These are phyloP conservation scores for Medakamo hakoo DNA, from an alignment of 139 green algal species.

Conservation along the genomic window DNA sequence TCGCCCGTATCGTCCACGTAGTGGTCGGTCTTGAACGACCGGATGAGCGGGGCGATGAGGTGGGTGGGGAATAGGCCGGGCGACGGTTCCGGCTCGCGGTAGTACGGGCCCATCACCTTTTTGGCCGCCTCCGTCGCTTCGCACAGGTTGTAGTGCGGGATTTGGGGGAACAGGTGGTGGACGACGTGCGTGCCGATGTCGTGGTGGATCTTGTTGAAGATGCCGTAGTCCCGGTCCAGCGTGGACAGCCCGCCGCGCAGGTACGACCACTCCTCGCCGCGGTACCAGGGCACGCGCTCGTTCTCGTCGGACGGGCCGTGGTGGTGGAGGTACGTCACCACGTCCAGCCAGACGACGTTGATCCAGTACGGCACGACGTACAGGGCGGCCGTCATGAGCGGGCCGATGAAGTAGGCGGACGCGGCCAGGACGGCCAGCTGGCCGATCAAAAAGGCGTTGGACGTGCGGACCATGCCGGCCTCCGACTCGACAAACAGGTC, in stretches of 20 bases:
- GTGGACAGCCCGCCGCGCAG: slow-evolving; percentile 80
- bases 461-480: slow-evolving; percentile 42
- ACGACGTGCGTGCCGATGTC: slow-evolving; percentile 91
- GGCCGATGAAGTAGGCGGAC: slow-evolving; percentile 48
- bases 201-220: slow-evolving; percentile 96
- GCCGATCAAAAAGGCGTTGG: slow-evolving; percentile 59
- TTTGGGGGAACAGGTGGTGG: slow-evolving; percentile 89
- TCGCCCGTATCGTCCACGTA: slow-evolving; percentile 66
- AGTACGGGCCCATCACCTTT: slow-evolving; percentile 50
- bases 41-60: slow-evolving; percentile 52
- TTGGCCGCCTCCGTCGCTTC: slow-evolving; percentile 43
- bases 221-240: slow-evolving; percentile 86
- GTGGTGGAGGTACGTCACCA: slow-evolving; percentile 94
- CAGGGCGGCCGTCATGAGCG: slow-evolving; percentile 64
- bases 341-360: slow-evolving; percentile 84
- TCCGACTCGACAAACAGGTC: slow-evolving; percentile 60
- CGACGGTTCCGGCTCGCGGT: slow-evolving; percentile 54
- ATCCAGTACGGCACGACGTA: slow-evolving; percentile 85
- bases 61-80: slow-evolving; percentile 58
- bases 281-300: slow-evolving; percentile 85
- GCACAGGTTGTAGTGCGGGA: slow-evolving; percentile 87
- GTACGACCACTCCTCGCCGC: slow-evolving; percentile 81
- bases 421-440: slow-evolving; percentile 66
- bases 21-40: slow-evolving; percentile 68
- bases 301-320: slow-evolving; percentile 52